Percentiles rank a stretch among this genome's conserved stretches.
Conservation (phyloP, 2,329 filamentous ascomycete species). For the Torrubiella hemipterigena region DNA sequence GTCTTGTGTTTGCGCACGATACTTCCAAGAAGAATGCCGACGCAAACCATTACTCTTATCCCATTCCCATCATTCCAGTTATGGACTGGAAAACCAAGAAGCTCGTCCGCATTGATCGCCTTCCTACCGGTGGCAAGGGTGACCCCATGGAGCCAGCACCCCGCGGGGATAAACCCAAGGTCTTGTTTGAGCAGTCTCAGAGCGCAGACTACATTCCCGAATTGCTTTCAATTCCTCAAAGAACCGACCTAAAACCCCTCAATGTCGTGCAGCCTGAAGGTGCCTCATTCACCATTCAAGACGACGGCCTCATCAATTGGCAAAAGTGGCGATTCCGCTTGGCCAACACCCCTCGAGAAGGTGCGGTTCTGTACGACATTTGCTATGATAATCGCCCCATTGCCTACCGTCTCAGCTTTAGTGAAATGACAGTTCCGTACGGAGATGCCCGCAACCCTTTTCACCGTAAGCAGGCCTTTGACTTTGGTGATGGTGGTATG, state of each 20-base stretch:
- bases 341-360: slow-evolving; percentile 58
- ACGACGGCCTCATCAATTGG: slow-evolving; percentile 41
- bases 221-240: slow-evolving; percentile 31
- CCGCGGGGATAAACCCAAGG: slow-evolving; percentile 26
- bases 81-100: slow-evolving; percentile 44
- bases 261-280: slow-evolving; percentile 61
- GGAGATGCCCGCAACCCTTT: slow-evolving; percentile 53
- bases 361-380: slow-evolving; percentile 58
- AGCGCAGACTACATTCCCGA: slow-evolving; percentile 37
- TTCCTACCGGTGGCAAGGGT: slow-evolving; percentile 33
- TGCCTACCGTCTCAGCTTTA: slow-evolving; percentile 54
- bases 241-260: slow-evolving; percentile 53
- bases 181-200: slow-evolving; percentile 28
- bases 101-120: slow-evolving; percentile 44
- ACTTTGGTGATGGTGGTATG: slow-evolving; percentile 58
- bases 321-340: slow-evolving; percentile 61
- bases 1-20: slow-evolving; percentile 35
- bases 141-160: slow-evolving; percentile 29
- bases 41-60: slow-evolving; percentile 51
- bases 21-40: slow-evolving; percentile 32
- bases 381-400: slow-evolving; percentile 53
- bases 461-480: slow-evolving; percentile 60
- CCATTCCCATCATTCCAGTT: slow-evolving; percentile 45
- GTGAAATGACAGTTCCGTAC: slow-evolving; percentile 61
- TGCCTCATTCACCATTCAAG: slow-evolving; percentile 47